Percentiles rank a stretch among this genome's conserved stretches.
Evolutionary conservation across 768 basidiomycete species (phyloP).

Genomic region (Obba rivulosa): DNA sequence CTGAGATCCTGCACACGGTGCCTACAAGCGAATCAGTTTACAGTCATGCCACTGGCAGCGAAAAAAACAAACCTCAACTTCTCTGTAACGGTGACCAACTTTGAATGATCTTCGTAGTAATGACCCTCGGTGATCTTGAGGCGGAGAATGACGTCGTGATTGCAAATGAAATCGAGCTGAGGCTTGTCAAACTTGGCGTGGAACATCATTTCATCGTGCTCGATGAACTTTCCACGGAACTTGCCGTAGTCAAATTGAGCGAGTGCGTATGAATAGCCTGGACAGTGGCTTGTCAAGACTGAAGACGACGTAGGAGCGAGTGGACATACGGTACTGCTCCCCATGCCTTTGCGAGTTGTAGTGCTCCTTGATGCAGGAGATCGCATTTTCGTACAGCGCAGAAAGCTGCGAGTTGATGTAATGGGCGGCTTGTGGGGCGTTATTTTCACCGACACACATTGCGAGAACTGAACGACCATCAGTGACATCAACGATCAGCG

Average conservation of each 20-base stretch:
- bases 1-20: not conserved
- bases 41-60: slow-evolving; percentile 1
- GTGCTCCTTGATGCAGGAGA: slow-evolving; percentile 9
- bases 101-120: slow-evolving; percentile 13
- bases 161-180: slow-evolving; percentile 24
- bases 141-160: slow-evolving; percentile 24
- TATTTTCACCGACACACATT: slow-evolving; percentile 18
- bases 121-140: slow-evolving; percentile 18
- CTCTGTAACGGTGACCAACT: not conserved
- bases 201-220: slow-evolving; percentile 2
- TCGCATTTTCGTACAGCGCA: slow-evolving; percentile 14
- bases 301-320: not conserved
- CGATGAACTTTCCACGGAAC: no score
- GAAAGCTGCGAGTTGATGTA: slow-evolving; percentile 18
- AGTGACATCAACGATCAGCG: no score
- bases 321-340: slow-evolving; percentile 8
- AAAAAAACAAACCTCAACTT: not conserved
- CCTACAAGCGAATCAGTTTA: not conserved
- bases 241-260: not conserved
- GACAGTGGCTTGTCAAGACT: no score
- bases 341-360: slow-evolving; percentile 7
- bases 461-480: no score
- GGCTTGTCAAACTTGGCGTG: slow-evolving; percentile 18
- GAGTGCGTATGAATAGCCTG: slow-evolving; percentile 5
- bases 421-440: slow-evolving; percentile 10